phyloP scores from a whole-genome alignment of 352 stramenopile genomes.

The Phytophthora europaea region DNA sequence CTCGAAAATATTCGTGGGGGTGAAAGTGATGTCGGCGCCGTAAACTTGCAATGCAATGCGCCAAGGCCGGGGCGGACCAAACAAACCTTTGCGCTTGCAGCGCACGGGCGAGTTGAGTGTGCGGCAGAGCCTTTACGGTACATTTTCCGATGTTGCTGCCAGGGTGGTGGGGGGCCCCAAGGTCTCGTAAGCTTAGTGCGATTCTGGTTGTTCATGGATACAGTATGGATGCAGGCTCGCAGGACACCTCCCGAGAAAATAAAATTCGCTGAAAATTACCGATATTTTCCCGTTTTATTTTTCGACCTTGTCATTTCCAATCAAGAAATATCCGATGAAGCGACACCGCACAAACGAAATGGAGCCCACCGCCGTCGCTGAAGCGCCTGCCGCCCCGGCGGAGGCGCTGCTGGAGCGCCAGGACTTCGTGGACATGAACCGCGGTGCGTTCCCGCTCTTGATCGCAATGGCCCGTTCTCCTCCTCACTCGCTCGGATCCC shows the following conservation, averaged over 20 bases:
- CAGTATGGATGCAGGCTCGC: neutral
- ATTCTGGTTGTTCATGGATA: neutral
- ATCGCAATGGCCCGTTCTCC: neutral
- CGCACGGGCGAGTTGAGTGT: neutral
- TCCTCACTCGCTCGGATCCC: neutral
- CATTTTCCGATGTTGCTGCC: neutral
- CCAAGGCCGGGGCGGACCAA: conserved; percentile 6
- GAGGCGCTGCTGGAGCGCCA: conserved; percentile 47
- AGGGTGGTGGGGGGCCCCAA: neutral
- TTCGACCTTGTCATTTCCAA: neutral
- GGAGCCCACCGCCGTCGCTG: conserved; percentile 1
- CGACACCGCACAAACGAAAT: conserved; percentile 21
- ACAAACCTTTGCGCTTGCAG: neutral
- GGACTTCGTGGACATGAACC: conserved; percentile 69
- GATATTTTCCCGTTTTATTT: neutral
- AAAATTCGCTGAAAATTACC: neutral
- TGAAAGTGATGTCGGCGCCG: neutral
- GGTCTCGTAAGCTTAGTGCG: neutral
- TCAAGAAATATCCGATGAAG: conserved; percentile 25
- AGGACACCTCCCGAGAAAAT: too few species aligned
- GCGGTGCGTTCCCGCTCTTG: conserved; percentile 22
- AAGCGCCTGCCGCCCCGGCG: neutral
- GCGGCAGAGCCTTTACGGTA: neutral
- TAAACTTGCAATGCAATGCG: neutral
- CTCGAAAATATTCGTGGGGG: neutral